phyloP scores from a whole-genome alignment of 768 basidiomycete species.

The Cystofilobasidium capitatum region DNA sequence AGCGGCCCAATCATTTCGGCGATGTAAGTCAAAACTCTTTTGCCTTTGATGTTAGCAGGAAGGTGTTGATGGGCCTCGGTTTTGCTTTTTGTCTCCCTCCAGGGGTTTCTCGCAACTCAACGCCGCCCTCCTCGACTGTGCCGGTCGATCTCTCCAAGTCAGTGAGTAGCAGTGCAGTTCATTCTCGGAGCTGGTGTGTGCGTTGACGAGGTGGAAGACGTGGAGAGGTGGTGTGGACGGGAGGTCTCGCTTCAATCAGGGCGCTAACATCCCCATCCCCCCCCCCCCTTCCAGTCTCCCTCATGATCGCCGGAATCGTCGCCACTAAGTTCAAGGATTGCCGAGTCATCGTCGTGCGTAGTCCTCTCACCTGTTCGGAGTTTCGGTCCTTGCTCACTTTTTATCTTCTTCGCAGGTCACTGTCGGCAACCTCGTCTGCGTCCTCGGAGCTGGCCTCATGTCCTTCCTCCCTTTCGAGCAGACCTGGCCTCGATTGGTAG shows the following conservation, averaged over 20 bases:
- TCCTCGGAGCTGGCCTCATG: constrained; percentile 37
- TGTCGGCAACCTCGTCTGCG: constrained; percentile 34
- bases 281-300: constrained; percentile 27
- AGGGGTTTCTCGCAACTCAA: constrained; percentile 37
- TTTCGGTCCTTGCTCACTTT: too few species aligned
- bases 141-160: constrained; percentile 38
- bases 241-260: too few species aligned
- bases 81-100: not conserved
- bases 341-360: constrained; percentile 37
- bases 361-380: too few species aligned
- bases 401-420: too few species aligned
- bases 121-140: constrained; percentile 39
- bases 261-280: not conserved
- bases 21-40: not conserved
- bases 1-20: constrained; percentile 38
- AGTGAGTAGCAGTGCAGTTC: too few species aligned
- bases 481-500: constrained; percentile 37
- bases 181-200: too few species aligned
- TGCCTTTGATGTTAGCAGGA: too few species aligned
- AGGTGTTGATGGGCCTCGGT: not conserved
- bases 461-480: constrained; percentile 37
- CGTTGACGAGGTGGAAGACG: too few species aligned
- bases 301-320: constrained; percentile 38
- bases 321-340: constrained; percentile 36
- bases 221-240: too few species aligned